phyloP scores from a whole-genome alignment of 2,329 filamentous ascomycete genomes.

The Fonsecaea pedrosoi region DNA sequence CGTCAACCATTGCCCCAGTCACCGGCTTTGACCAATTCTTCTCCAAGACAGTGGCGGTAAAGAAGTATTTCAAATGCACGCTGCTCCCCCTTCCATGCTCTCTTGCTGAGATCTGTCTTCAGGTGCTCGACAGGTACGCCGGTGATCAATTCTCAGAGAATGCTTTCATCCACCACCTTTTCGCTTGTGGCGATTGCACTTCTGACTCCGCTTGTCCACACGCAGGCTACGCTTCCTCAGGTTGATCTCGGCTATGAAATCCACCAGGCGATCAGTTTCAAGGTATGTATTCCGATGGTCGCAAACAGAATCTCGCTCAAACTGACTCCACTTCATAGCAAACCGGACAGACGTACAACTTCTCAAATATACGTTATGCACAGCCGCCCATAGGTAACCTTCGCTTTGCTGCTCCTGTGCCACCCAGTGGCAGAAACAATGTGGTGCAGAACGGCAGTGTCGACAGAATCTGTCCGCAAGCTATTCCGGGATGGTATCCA shows the following conservation, averaged over 20 bases:
- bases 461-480: conserved; percentile 55
- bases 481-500: conserved; percentile 53
- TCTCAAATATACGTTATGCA: conserved; percentile 64
- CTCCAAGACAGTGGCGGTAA: background rate
- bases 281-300: conserved; percentile 30
- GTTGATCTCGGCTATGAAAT: conserved; percentile 63
- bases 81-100: background rate
- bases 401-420: conserved; percentile 57
- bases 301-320: background rate
- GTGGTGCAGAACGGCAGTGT: conserved; percentile 55
- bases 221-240: conserved; percentile 40
- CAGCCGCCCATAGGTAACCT: conserved; percentile 59
- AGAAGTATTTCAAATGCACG: background rate
- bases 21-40: background rate
- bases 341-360: conserved; percentile 58
- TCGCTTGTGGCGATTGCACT: background rate
- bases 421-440: conserved; percentile 52
- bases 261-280: conserved; percentile 51
- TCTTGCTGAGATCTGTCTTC: background rate
- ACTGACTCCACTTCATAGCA: conserved; percentile 35
- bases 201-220: conserved; percentile 3
- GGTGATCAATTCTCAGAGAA: background rate
- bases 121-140: background rate
- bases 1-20: background rate
- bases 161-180: conserved; percentile 2